Base-by-base conservation (phyloP, 306 rosid genomes). In the Arachis hypogaea region DNA sequence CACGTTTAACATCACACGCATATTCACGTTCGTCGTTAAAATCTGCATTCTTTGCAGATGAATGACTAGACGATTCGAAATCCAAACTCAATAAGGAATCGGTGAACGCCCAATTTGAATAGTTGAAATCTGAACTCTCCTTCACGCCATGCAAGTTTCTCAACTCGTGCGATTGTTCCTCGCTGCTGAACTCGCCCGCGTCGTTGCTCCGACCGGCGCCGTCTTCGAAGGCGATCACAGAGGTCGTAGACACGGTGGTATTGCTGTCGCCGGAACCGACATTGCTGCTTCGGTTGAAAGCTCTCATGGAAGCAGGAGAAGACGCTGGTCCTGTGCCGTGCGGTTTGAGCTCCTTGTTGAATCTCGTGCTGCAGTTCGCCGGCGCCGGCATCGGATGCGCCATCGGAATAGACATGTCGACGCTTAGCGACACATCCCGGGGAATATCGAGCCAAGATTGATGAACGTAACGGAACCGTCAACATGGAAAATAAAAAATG, bases 161-260 rank as follows among this genome's bases (percentile, higher is more conserved):
- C 83, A 86, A 58, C 30, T 85, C 88, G 11, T 68, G 82, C 6
- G 96, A 91, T 56, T 73, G 82, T 11, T 82, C 92, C 11, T 82
- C 90, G 56, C 92, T 88, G 74, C 93, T 89, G 83, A 89, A 71
- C 28, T 93, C 90, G 45, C 93, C 85, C 4, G 90, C 88, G 62
- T 59, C 83, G 65, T 69, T 80, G 81, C 82, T 63, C 65, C 83
- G 79, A 42, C 46, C 22, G 2, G 76, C 83, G 12, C 88, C 93
- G 78, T 86, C 91, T 70, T 85, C 96, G 67, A 90, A 93, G 6
- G 81, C 88, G 80, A 84, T 88, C 77, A 89, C 96, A 5, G 98
- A 93, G 14, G 95, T 88, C 12, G 93, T 97, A 6, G 96, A 92
- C 54, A 92, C 96, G 59, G 90, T 78, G 2, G 85, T 82, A 66